Evolutionary conservation across 2,329 filamentous ascomycete genomes (phyloP), one percentile per base, ranked within the genome.

Genomic region (Aureobasidium sp.): DNA sequence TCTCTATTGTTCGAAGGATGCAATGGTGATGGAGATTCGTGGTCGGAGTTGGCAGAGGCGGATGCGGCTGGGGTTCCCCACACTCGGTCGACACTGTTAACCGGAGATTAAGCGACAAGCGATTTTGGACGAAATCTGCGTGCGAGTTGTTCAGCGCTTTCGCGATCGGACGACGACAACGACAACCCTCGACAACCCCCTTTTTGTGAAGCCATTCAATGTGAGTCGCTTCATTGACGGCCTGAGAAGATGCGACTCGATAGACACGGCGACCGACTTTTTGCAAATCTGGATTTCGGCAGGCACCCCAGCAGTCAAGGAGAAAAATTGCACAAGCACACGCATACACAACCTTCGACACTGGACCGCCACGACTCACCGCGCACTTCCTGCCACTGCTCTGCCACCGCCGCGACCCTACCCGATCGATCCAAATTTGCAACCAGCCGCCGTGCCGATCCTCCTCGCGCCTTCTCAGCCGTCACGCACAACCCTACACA

Each of bases 101-200:
- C 50, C 50, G 50, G 17, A 40, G 50, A 40, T 51, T 25, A 38
- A 40, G 33, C 50, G 50, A 9, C 35, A 53, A 53, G 35, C 50
- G 50, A 53, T 27, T 40, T 38, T 40, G 50, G 19, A 53, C 35
- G 33, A 40, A 53, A 40, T 53, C 23, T 53, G 50, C 47, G 47
- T 50, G 35, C 50, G 50, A 38, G 7, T 15, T 37, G 31, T 31
- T 15, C 4, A 25, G 27, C 51, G 27, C 15, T 46, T 57, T 57
- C 29, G 40, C 13, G 31, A 46, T 25, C 42, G 19, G 40, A 47
- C 55, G 54, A 57, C 54, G 55, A 58, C 55, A 38, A 47, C 55
- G 55, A 58, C 53, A 54, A 40, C 53, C 55, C 40, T 58, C 55
- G 55, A 58, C 55, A 47, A 58, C 19, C 55, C 54, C 55, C 55